Evolutionary conservation across 23 red algal species (phyloP), one percentile per base, ranked within the genome.

Genomic region (Gracilaria domingensis): DNA sequence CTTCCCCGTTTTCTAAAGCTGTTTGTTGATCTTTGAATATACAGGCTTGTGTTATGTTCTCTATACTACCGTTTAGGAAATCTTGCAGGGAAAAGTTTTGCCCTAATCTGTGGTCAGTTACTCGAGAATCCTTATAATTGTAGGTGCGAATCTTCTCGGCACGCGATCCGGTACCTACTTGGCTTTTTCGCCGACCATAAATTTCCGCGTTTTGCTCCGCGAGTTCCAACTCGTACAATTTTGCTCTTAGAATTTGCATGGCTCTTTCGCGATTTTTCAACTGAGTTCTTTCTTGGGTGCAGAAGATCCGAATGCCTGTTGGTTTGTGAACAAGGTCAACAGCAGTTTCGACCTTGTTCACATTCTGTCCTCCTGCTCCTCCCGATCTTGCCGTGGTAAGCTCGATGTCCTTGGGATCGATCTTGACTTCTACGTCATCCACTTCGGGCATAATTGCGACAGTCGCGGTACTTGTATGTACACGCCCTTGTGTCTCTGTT

Each of bases 321-420:
- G 97, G 97, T 54, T 95, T 96, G 72, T 99, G 97, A n/a, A 94
- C 57, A 56, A 99, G 70, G 73, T 94, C 90, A 9, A 99, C 95
- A 0, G 97, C 97, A 5, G 97, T 99, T 88, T 99, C 97, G n/a
- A 99, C 97, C 76, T 99, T 99, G 97, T 99, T 99, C 23, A 99
- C 97, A 82, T 99, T 99, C 38, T 99, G 97, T 33, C 97, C 97
- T 32, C 97, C 97, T 47, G 97, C 97, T 7, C 97, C 97, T 79
- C 97, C 97, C 9, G 97, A 99, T 58, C 97, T 84, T 54, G 97
- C 91, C 34, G 95, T 99, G 40, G 79, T 64, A 33, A 99, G 85
- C 51, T 96, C 95, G 44, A 99, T 84, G 72, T 99, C 97, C 56
- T 99, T 99, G 36, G 79, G 82, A 76, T 99, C 97, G 76, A 99